phyloP scores from a whole-genome alignment of 2,329 filamentous ascomycete species.

The Gnomoniopsis sp. region DNA sequence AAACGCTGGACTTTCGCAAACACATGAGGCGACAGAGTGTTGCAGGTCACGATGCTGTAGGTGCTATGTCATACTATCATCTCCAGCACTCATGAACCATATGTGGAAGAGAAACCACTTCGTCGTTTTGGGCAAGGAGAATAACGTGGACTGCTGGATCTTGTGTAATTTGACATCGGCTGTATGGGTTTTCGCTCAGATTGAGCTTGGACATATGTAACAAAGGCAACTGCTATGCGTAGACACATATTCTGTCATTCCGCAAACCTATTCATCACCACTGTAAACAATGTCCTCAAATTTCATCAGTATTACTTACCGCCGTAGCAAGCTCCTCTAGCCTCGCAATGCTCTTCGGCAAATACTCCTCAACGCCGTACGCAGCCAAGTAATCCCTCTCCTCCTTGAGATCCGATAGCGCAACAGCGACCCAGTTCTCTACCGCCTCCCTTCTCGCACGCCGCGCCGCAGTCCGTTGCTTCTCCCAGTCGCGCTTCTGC shows the following conservation, averaged over 20 bases:
- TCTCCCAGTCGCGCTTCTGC: neutral
- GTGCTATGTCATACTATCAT: neutral
- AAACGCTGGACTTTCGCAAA: neutral
- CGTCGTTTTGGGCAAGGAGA: neutral
- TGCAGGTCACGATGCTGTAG: neutral
- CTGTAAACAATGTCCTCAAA: neutral
- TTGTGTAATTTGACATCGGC: neutral
- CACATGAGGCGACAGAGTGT: neutral
- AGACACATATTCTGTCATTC: no score
- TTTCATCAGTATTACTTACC: neutral
- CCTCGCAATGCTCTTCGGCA: neutral
- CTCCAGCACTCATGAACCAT: neutral
- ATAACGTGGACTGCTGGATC: neutral
- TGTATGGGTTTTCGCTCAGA: neutral
- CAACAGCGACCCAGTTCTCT: neutral
- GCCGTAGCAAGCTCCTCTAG: neutral
- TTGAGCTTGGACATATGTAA: neutral
- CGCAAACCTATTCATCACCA: neutral
- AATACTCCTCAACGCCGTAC: neutral
- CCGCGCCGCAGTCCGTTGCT: neutral
- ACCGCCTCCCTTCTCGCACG: neutral
- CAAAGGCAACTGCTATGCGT: neutral
- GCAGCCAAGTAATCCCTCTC: neutral
- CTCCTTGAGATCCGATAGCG: neutral
- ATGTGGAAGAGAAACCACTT: neutral